These are phyloP conservation scores for Astrothelium subdiscretum DNA, from an alignment of 495 filamentous ascomycete species.

Conservation along the genomic window DNA sequence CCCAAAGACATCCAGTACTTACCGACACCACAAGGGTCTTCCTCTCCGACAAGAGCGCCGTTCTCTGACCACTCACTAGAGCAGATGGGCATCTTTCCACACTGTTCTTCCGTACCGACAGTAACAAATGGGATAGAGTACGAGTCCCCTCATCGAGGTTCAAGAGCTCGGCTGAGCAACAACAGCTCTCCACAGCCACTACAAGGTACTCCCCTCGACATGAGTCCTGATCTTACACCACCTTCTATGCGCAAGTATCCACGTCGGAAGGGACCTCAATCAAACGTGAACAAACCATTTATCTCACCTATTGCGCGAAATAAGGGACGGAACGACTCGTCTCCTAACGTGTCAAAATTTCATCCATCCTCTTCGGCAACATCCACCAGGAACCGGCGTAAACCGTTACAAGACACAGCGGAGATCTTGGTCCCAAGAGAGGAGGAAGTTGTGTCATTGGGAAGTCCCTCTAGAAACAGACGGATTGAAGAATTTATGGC, in stretches of 20 bases:
- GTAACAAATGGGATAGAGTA: neutral
- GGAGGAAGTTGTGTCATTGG: slow-evolving; percentile 10
- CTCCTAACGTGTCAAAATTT: neutral
- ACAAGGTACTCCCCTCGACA: slow-evolving; percentile 18
- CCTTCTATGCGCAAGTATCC: slow-evolving; percentile 3
- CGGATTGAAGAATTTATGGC: slow-evolving; percentile 22
- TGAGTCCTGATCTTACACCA: slow-evolving; percentile 14
- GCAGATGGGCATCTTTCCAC: slow-evolving; percentile 8
- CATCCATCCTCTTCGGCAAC: slow-evolving; percentile 9
- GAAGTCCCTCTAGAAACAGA: slow-evolving; percentile 15
- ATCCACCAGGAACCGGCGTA: slow-evolving; percentile 6
- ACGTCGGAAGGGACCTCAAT: slow-evolving; percentile 12
- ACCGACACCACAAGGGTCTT: slow-evolving; percentile 17
- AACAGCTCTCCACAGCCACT: neutral
- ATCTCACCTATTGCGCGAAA: slow-evolving; percentile 20
- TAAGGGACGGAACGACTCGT: neutral
- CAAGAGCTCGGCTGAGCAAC: neutral
- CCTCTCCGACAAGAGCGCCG: slow-evolving; percentile 1
- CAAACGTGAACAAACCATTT: slow-evolving; percentile 26
- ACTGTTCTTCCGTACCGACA: slow-evolving; percentile 2
- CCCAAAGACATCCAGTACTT: neutral
- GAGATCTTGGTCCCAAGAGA: neutral
- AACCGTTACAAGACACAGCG: neutral
- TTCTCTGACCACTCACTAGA: slow-evolving; percentile 8
- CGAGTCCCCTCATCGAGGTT: neutral